Conservation (phyloP, 176 grass and related monocot genomes). For the Chloris gayana region DNA sequence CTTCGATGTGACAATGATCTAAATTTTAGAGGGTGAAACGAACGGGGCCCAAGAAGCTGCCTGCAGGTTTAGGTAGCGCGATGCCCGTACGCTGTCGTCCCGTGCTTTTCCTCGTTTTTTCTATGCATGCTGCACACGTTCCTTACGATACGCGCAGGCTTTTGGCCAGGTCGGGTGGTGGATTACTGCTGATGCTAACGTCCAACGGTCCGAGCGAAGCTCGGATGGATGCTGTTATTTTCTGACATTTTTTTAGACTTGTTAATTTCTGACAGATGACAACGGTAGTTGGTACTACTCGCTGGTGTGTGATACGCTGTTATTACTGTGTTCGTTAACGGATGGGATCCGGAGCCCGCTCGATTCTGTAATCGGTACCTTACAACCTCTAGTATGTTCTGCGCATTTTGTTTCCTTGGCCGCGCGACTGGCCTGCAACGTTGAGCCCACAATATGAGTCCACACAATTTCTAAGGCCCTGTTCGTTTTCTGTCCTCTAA, state of each 20-base stretch:
- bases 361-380: background rate
- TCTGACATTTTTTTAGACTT: too few species aligned
- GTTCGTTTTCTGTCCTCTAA: too few species aligned
- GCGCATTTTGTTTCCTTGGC: background rate
- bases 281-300: background rate
- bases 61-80: constrained; percentile 13
- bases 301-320: background rate
- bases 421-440: too few species aligned
- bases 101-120: background rate
- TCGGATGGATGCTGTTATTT: constrained; percentile 1
- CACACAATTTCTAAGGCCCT: too few species aligned
- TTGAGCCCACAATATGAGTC: too few species aligned
- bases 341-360: background rate
- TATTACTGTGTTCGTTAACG: background rate
- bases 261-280: constrained; percentile 24
- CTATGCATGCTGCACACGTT: background rate
- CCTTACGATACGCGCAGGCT: too few species aligned
- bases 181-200: background rate
- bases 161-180: background rate
- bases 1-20: too few species aligned
- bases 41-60: too few species aligned
- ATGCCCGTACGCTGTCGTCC: constrained; percentile 35
- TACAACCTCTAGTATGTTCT: background rate
- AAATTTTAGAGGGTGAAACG: too few species aligned
- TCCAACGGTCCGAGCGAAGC: background rate